These are phyloP conservation scores for Salvia sclarea DNA, from an alignment of 305 asterid genomes.

Conservation along the genomic window DNA sequence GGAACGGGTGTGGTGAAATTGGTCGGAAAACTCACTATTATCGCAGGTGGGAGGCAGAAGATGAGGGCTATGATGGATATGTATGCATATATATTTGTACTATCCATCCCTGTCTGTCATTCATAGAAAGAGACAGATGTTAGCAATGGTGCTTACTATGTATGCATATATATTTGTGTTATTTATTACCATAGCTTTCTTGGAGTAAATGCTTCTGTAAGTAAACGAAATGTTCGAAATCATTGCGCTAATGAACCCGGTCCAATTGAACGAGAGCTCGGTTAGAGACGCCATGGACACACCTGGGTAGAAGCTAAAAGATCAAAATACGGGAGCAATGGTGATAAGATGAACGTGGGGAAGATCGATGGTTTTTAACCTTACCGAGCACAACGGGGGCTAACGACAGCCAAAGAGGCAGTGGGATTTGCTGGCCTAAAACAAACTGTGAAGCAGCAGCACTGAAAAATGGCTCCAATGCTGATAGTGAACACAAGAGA, in stretches of 20 bases:
- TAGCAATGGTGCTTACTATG: not conserved
- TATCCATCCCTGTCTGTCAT: constrained; percentile 71
- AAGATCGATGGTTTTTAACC: not conserved
- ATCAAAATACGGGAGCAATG: constrained; percentile 5
- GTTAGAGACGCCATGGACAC: constrained; percentile 70
- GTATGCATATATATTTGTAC: constrained; percentile 66
- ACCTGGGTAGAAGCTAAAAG: constrained; percentile 36
- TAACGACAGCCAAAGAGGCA: constrained; percentile 58
- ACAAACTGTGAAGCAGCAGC: constrained; percentile 72
- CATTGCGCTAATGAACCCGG: constrained; percentile 68
- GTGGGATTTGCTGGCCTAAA: constrained; percentile 58
- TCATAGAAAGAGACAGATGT: not conserved
- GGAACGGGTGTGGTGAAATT: too few species aligned
- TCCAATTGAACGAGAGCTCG: constrained; percentile 69
- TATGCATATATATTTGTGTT: not conserved
- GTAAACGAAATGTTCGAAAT: constrained; percentile 67
- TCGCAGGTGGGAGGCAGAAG: constrained; percentile 70
- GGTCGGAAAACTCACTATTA: constrained; percentile 44
- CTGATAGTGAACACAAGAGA: constrained; percentile 21
- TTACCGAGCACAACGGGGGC: constrained; percentile 68
- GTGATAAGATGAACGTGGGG: not conserved
- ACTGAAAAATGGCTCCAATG: constrained; percentile 69
- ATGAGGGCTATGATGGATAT: constrained; percentile 64
- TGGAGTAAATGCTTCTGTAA: constrained; percentile 69
- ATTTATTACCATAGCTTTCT: constrained; percentile 66